Evolutionary conservation across 2,329 filamentous ascomycete genomes (phyloP), one percentile per base, ranked within the genome.

Genomic region (Colletotrichum lupini): DNA sequence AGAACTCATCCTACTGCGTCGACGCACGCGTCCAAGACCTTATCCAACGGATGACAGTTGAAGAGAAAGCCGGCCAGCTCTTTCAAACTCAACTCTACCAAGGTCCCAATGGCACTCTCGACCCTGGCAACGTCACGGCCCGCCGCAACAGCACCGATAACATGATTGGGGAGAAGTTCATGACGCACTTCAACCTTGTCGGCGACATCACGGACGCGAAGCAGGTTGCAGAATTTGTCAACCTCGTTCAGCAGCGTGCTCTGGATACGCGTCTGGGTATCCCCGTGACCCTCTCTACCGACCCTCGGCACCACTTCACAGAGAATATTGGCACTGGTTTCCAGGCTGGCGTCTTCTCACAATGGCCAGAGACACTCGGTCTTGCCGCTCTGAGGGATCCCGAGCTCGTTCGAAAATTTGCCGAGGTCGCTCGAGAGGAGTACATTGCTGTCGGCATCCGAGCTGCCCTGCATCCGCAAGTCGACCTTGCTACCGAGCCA

Each of bases 361-460:
- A 87, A 67, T 89, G 87, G 87, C 87, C 87, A 0, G 86, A 88
- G 69, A 83, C 83, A 0, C 76, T 88, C 8, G 88, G 87, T 0
- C 78, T 89, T 9, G 87, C 86, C 7, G 87, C 88, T 0, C 75
- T 89, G 0, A 81, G 87, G 3, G 83, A 85, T 19, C 78, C 84
- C 0, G 79, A 82, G 1, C 76, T 87, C 0, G 85, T 87, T 1
- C 77, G 83, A 60, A 80, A 78, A 19, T 89, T 89, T 64, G 87
- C 84, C 8, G 83, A 88, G 42, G 81, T 88, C 24, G 86, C 84
- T 0, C 82, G 87, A 5, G 82, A 87, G 75, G 87, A 89, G 74
- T 84, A 84, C 46, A 65, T 81, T 1, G 81, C 83, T 1, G 77
- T 84, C 6, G 82, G 87, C 2, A 79, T 89, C 9, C 82, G 86